Evolutionary conservation across 208 protist genomes (phyloP).

Genomic region (Leishmania arabica): DNA sequence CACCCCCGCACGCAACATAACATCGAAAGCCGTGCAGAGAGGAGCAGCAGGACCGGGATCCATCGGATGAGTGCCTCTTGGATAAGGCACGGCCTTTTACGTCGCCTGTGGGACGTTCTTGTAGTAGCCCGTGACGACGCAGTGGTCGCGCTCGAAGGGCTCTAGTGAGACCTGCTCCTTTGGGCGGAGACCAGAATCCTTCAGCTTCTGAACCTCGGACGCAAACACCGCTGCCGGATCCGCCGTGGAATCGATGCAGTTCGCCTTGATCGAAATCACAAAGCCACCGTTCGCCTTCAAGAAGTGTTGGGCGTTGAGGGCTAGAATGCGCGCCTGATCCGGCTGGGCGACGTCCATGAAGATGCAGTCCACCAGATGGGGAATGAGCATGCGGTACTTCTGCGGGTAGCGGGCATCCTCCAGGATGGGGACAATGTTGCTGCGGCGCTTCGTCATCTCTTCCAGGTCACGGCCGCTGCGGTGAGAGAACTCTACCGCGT

Average conservation of each 20-base stretch:
- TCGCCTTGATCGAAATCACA: slow-evolving; percentile 99
- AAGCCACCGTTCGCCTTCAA: slow-evolving; percentile 99
- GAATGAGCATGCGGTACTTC: slow-evolving; percentile 99
- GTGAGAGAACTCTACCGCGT: slow-evolving; percentile 99
- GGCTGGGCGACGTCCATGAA: slow-evolving; percentile 99
- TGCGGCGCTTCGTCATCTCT: slow-evolving; percentile 99
- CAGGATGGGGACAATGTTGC: slow-evolving; percentile 99
- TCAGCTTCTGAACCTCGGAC: slow-evolving; percentile 96
- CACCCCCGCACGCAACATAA: not conserved
- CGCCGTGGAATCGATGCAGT: slow-evolving; percentile 99
- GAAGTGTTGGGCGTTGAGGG: slow-evolving; percentile 99
- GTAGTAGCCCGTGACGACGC: slow-evolving; percentile 94
- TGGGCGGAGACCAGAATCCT: slow-evolving; percentile 96
- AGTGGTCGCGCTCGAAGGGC: slow-evolving; percentile 99
- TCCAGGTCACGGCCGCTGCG: slow-evolving; percentile 99
- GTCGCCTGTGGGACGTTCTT: slow-evolving; percentile 69
- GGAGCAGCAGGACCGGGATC: not conserved
- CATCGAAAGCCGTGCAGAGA: not conserved
- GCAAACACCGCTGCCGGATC: slow-evolving; percentile 97
- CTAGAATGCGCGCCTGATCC: slow-evolving; percentile 99
- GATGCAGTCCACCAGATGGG: slow-evolving; percentile 98
- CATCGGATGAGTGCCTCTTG: not conserved
- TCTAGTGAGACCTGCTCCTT: slow-evolving; percentile 99
- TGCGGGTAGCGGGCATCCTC: slow-evolving; percentile 99
- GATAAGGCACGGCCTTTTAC: not conserved